These are phyloP conservation scores for Porcisia hertigi DNA, from an alignment of 208 protist genomes.

Conservation along the genomic window DNA sequence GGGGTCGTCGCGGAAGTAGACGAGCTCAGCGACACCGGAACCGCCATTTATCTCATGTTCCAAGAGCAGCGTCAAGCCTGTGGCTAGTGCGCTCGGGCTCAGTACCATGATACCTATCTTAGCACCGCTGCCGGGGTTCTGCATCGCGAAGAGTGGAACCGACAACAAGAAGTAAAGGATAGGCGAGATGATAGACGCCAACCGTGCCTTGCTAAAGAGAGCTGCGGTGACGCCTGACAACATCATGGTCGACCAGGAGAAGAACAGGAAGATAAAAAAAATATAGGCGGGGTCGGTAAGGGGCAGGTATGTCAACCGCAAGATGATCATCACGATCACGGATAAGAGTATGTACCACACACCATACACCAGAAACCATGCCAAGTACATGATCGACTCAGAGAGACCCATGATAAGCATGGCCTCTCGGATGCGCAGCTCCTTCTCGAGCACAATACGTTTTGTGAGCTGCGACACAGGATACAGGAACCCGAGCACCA, in stretches of 20 bases:
- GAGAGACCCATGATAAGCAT: constrained; percentile 85
- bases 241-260: constrained; percentile 38
- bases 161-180: constrained; percentile 72
- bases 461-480: constrained; percentile 66
- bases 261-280: constrained; percentile 62
- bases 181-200: constrained; percentile 64
- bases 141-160: constrained; percentile 38
- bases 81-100: constrained; percentile 36
- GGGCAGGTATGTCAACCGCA: constrained; percentile 48
- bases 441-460: constrained; percentile 80
- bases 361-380: constrained; percentile 52
- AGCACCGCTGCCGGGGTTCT: constrained; percentile 13
- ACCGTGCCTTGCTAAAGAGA: constrained; percentile 72
- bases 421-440: constrained; percentile 72
- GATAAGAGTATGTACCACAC: constrained; percentile 42
- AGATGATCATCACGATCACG: constrained; percentile 52
- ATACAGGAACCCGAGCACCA: constrained; percentile 77
- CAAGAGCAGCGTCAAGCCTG: constrained; percentile 26
- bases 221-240: constrained; percentile 43
- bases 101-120: constrained; percentile 35
- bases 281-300: constrained; percentile 30
- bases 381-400: constrained; percentile 46
- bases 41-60: constrained; percentile 21
- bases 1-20: constrained; percentile 31
- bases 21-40: constrained; percentile 16